phyloP scores from a whole-genome alignment of 2,329 filamentous ascomycete species.

The Pseudogymnoascus verrucosus region DNA sequence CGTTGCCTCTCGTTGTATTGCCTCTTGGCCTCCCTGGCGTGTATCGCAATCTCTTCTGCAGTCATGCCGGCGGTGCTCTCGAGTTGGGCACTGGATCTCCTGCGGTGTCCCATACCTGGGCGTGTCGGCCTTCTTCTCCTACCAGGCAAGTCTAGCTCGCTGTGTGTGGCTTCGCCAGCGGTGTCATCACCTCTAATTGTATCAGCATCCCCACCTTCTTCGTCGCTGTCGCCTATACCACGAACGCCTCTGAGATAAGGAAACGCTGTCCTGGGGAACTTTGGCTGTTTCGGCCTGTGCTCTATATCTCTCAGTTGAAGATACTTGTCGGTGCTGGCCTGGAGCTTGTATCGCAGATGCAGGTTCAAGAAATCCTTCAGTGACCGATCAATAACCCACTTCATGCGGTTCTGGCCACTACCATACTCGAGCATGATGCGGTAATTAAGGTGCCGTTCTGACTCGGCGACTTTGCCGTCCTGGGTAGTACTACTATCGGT shows the following conservation, averaged over 20 bases:
- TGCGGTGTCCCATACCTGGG: conserved; percentile 36
- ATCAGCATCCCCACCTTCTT: conserved; percentile 50
- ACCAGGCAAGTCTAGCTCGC: conserved; percentile 52
- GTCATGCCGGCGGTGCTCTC: conserved; percentile 24
- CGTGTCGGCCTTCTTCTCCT: conserved; percentile 18
- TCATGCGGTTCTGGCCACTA: conserved; percentile 91
- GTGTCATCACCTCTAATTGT: conserved; percentile 34
- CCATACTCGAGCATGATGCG: conserved; percentile 93
- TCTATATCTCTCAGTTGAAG: conserved; percentile 62
- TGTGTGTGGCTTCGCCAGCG: conserved; percentile 56
- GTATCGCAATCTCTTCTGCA: conserved; percentile 14
- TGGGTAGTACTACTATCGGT: conserved; percentile 52
- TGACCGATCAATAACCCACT: conserved; percentile 84
- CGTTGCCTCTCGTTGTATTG: conserved; percentile 75
- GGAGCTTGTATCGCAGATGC: conserved; percentile 87
- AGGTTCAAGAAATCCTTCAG: conserved; percentile 86
- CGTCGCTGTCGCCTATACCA: conserved; percentile 69
- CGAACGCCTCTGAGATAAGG: conserved; percentile 79
- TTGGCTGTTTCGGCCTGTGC: conserved; percentile 69
- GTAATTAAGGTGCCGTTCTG: conserved; percentile 69
- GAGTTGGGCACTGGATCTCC: conserved; percentile 44
- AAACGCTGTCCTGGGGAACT: conserved; percentile 82
- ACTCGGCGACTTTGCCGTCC: conserved; percentile 36
- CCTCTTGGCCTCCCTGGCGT: conserved; percentile 17
- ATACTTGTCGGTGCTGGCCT: conserved; percentile 75